Evolutionary conservation across 805 yeast genomes (phyloP), one percentile per base, ranked within the genome.

Genomic region (Teunomyces pallodes): DNA sequence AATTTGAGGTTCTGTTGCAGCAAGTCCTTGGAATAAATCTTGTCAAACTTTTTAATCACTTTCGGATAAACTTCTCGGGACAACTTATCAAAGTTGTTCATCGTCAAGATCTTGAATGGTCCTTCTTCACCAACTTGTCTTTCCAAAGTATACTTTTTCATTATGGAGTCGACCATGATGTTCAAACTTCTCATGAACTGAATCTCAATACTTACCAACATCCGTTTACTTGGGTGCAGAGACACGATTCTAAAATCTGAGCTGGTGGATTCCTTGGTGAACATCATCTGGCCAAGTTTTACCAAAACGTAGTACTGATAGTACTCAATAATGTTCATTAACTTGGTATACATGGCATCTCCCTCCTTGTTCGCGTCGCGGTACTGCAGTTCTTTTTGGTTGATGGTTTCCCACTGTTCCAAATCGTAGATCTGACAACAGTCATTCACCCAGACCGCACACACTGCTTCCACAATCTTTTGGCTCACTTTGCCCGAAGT

Each of bases 361-460:
- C 51, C 57, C 17, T 35, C 16, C 7, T n/a, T 26, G 17, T 16
- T 26, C 3, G 8, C 27, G 3, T 38, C 41, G 26, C 24, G 24
- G 24, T 20, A 26, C 12, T 38, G 27, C 17, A 24, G 27, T 9
- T 38, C 41, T 32, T 54, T 27, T 1, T 32, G 14, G 8, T 16
- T 12, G 27, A 61, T 32, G 17, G 39, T 61, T 35, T 65, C 73
- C 77, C 76, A 73, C 36, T 61, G 63, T 47, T 73, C 77, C n/a
- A 73, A 56, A 43, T 72, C 76, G 52, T 68, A 70, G 35, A 73
- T 67, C 49, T 73, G 78, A 2, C 73, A 61, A 51, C 76, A 72
- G 50, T 73, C 78, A 49, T 73, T 73, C 3, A 72, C 72, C 77
- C 77, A 73, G 0, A 69, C 69, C 3, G 76, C 62, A 53, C 77